Evolutionary conservation across 148 eudicot genomes (phyloP).

Genomic region (Selenicereus undatus): DNA sequence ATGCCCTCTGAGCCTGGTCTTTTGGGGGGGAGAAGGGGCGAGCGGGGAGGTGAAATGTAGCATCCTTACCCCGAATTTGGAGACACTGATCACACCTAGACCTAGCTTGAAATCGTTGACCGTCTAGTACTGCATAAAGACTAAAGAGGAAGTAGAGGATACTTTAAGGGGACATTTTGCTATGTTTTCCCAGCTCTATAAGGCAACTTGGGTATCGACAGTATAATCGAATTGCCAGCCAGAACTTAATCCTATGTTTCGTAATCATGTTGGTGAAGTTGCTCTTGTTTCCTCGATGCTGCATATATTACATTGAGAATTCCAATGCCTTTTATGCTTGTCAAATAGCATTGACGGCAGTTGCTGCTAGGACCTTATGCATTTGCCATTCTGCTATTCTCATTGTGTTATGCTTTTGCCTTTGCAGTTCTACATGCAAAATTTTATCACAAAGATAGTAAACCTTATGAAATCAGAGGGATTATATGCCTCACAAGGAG

Average conservation of each 20-base stretch:
- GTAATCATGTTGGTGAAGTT: background rate
- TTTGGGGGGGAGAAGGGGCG: too few species aligned
- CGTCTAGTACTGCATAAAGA: too few species aligned
- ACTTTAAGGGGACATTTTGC: too few species aligned
- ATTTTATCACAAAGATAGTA: constrained; percentile 43
- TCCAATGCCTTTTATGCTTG: background rate
- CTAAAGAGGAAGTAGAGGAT: too few species aligned
- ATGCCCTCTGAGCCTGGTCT: too few species aligned
- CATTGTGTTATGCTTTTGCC: background rate
- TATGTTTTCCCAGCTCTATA: too few species aligned
- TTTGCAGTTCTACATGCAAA: constrained; percentile 46
- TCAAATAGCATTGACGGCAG: background rate
- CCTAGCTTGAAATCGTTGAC: too few species aligned
- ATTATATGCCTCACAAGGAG: constrained; percentile 59
- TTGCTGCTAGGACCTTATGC: background rate
- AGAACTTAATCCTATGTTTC: background rate
- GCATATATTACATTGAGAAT: background rate
- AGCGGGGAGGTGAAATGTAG: too few species aligned
- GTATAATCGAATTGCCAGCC: background rate
- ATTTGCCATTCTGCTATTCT: background rate
- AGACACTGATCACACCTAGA: too few species aligned
- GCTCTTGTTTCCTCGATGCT: background rate
- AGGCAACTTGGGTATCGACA: too few species aligned
- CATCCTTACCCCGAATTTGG: too few species aligned
- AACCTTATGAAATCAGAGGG: constrained; percentile 46